These are phyloP conservation scores for Syzygium aqueum DNA, from an alignment of 345 rosid species.

Conservation along the genomic window DNA sequence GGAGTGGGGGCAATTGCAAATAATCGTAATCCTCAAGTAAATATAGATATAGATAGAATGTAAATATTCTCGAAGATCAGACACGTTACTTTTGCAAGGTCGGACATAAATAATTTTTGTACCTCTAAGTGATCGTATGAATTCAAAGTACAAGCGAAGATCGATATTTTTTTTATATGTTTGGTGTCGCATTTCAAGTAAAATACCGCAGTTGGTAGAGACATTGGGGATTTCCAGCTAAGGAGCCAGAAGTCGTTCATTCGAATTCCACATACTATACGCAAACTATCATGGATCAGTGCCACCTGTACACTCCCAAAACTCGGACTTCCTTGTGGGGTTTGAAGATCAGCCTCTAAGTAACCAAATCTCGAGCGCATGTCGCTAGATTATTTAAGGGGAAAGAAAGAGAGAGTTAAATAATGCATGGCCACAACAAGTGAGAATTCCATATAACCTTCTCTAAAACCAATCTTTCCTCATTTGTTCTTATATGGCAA, in stretches of 20 bases:
- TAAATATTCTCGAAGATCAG: not conserved
- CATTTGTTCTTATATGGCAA: not conserved
- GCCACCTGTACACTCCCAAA: not conserved
- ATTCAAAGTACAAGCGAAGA: not conserved
- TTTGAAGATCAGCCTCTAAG: not conserved
- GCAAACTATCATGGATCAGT: not conserved
- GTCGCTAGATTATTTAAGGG: not conserved
- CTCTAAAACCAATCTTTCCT: not conserved
- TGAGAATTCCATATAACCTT: not conserved
- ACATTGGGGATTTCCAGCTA: not conserved
- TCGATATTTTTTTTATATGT: not conserved
- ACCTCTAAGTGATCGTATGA: not conserved
- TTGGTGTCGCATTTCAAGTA: not conserved
- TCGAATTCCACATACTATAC: not conserved
- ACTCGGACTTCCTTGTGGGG: not conserved
- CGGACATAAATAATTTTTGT: not conserved
- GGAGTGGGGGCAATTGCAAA: not conserved
- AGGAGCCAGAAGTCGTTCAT: not conserved
- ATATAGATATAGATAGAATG: not conserved
- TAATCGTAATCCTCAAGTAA: not conserved
- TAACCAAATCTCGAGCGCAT: not conserved
- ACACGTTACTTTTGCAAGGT: not conserved
- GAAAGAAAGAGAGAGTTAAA: not conserved
- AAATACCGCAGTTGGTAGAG: not conserved
- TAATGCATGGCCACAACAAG: not conserved